Base-by-base conservation (phyloP, 2,329 filamentous ascomycete species). In the Pezizomycotina sp. region DNA sequence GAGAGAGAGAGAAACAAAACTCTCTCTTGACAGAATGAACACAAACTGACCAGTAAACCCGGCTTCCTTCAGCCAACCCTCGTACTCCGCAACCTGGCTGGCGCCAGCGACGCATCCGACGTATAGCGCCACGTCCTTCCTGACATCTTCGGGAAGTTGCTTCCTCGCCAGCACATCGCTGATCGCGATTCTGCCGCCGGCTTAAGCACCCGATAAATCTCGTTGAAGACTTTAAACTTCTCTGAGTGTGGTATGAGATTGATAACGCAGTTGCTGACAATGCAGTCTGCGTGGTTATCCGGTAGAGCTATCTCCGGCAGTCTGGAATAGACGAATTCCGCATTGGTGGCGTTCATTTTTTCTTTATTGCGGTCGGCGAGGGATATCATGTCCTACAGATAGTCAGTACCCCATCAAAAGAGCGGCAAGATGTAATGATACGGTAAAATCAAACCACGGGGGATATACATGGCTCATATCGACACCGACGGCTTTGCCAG, bases 181-280 rank as follows among this genome's bases (percentile, higher is more conserved):
- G 22, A 77, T 55, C 0, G 69, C 70, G 6, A 75, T 54, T 5
- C 70, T 55, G 1, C 71, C 71, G 3, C 67, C 0, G 64, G 60
- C 45, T 65, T 69, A 2, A 76, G 57, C 0, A 76, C 45, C 1
- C 71, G 62, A 38, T 59, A 59, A 48, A 74, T 71, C 51, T 76
- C 71, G 0, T 54, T 47, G 43, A 76, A 75, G 0, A 64, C 68
- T 0, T 56, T 42, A 4, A 56, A 59, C 49, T 72, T 74, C 6
- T 74, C 65, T 0, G 43, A 38, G 6, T 55, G 50, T 0, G 67
- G 68, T 1, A 73, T 64, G 0, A 73, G 63, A 45, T 73, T 74
- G 41, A 74, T 55, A 16, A 72, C 69, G 41, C 71, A 77, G 54
- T 76, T 77, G 44, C 63, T 68, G 45, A 74, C 71, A 38, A 76